Evolutionary conservation across 2,329 filamentous ascomycete genomes (phyloP), one percentile per base, ranked within the genome.

Genomic region (Colletotrichum sp.): DNA sequence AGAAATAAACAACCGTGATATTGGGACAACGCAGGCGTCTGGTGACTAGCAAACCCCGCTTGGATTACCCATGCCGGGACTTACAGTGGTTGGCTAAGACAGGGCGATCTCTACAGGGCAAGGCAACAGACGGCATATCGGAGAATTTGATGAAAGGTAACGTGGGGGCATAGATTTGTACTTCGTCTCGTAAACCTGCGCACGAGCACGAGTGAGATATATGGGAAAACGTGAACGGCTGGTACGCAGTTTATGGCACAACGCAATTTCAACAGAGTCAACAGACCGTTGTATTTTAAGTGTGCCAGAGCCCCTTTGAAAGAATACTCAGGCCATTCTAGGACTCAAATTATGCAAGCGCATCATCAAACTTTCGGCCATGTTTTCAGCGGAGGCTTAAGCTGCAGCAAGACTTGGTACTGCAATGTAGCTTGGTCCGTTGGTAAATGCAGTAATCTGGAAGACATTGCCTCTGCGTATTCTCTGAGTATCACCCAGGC

Each of bases 1-100:
- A 22, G 36, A 36, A 52, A 22, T 52, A 27, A 15, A 25, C 8
- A 22, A 65, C 22, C 8, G 66, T 71, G 78, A 72, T 52, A 8
- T 65, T 56, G 39, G 15, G n/a, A 22, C n/a, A 8, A 10, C 27
- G 12, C n/a, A 22, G 10, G 13, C 12, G 28, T 36, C 30, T 25
- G n/a, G 18, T 16, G 6, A n/a, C n/a, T 36, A 25, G 30, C 9
- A 25, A 65, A 3, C 22, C 56, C 56, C 27, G 67, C 68, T n/a
- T 28, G n/a, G 10, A 8, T 4, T 6, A 5, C 16, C 25, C 13
- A 16, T 58, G 22, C 64, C 22, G 16, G 12, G 48, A n/a, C 18
- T 39, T 32, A 25, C 25, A 22, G 62, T 48, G 15, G 25, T 66
- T 56, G 22, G 25, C n/a, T n/a, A 30, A 32, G 25, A 28, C 55